Percentiles rank a stretch among this genome's conserved stretches.
These are phyloP conservation scores for Medakamo hakoo DNA, from an alignment of 139 green algal genomes.

Conservation along the genomic window DNA sequence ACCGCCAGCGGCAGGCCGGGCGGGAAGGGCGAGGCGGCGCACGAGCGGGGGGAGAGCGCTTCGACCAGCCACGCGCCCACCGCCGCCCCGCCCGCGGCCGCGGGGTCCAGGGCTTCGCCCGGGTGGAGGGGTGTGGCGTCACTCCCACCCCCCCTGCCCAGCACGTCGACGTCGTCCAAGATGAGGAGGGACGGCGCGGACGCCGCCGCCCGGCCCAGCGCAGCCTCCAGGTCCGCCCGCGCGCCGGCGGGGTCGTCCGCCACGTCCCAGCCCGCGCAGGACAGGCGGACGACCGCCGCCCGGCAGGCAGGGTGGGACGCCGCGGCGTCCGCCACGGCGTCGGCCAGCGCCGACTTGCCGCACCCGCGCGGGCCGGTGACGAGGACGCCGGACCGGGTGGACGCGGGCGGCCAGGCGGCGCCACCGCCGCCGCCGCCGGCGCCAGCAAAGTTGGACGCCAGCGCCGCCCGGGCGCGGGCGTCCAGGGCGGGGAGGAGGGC, in stretches of 20 bases:
- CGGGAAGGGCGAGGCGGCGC: background rate
- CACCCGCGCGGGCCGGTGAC: constrained; percentile 30
- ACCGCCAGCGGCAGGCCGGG: constrained; percentile 21
- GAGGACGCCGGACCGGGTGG: constrained; percentile 26
- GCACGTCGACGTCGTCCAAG: constrained; percentile 63
- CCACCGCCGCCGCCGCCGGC: background rate
- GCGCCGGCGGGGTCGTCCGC: constrained; percentile 1
- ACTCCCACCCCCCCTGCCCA: too few species aligned
- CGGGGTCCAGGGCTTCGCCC: constrained; percentile 8
- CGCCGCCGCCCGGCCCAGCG: constrained; percentile 24
- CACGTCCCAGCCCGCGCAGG: constrained; percentile 26
- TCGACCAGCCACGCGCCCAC: constrained; percentile 21
- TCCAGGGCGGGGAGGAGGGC: constrained; percentile 13
- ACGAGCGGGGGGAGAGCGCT: constrained; percentile 6
- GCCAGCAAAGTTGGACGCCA: constrained; percentile 3
- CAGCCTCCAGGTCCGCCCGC: constrained; percentile 9
- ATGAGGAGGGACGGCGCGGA: constrained; percentile 53
- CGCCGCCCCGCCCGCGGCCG: constrained; percentile 3
- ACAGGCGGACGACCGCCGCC: constrained; percentile 21
- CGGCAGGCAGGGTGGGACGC: constrained; percentile 11
- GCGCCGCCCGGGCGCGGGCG: constrained; percentile 12
- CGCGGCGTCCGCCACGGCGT: constrained; percentile 12
- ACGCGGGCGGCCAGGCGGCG: constrained; percentile 10
- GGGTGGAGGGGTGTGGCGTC: constrained; percentile 22
- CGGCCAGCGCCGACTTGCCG: constrained; percentile 32